Conservation (phyloP, 202 grass and related monocot genomes). For the Saccharum hybrid region DNA sequence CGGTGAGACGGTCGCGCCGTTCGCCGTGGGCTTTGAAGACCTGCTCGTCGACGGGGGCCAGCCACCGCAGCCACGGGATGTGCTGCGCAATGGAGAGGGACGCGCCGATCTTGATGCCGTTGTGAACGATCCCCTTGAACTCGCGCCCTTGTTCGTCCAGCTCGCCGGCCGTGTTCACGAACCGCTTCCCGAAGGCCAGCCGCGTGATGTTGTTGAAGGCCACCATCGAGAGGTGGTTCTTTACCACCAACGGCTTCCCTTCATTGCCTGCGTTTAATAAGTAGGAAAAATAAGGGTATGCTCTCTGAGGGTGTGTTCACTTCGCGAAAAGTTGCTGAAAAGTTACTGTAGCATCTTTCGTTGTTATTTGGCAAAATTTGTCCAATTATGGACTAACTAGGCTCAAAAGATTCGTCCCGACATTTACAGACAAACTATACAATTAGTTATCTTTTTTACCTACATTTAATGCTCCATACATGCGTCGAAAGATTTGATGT, state of each 20-base stretch:
- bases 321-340: too few species aligned
- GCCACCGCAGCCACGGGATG: slow-evolving; percentile 77
- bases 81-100: slow-evolving; percentile 76
- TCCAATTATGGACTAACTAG: too few species aligned
- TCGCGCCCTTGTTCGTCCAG: slow-evolving; percentile 81
- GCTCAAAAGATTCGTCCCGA: too few species aligned
- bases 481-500: too few species aligned
- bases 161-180: slow-evolving; percentile 71
- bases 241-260: slow-evolving; percentile 57
- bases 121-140: slow-evolving; percentile 78
- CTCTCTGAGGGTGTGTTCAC: too few species aligned
- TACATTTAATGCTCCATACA: too few species aligned
- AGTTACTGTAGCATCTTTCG: too few species aligned
- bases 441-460: too few species aligned
- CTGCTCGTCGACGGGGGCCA: slow-evolving; percentile 74
- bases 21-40: slow-evolving; percentile 67
- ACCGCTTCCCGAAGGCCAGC: slow-evolving; percentile 93
- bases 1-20: slow-evolving; percentile 67
- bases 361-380: too few species aligned
- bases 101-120: slow-evolving; percentile 82
- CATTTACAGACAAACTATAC: too few species aligned
- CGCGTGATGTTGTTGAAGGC: slow-evolving; percentile 98
- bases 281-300: neutral
- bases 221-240: slow-evolving; percentile 67
- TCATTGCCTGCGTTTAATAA: slow-evolving; percentile 44